These are phyloP conservation scores for Leccinum rimulosum DNA, from an alignment of 768 basidiomycete species.

Conservation along the genomic window DNA sequence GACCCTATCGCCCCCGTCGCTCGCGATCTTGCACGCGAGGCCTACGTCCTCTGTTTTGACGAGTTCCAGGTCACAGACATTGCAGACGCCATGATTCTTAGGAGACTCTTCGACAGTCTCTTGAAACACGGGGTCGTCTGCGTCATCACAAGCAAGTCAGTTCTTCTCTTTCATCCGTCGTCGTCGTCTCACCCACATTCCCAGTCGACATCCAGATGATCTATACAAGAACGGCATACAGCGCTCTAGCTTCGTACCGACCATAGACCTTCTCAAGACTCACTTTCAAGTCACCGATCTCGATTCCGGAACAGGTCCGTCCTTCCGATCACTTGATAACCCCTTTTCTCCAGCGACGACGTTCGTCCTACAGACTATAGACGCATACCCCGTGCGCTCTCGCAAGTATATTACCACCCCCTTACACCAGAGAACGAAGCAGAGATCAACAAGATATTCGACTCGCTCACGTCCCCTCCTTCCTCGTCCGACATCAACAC, in stretches of 20 bases:
- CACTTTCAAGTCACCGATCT: slow-evolving; percentile 88
- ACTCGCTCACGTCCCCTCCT: slow-evolving; percentile 56
- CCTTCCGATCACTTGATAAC: slow-evolving; percentile 10
- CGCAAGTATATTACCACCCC: slow-evolving; percentile 90
- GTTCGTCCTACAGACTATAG: slow-evolving; percentile 73
- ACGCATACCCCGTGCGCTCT: slow-evolving; percentile 87
- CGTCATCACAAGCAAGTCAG: slow-evolving; percentile 97
- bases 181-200: neutral
- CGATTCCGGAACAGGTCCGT: slow-evolving; percentile 86
- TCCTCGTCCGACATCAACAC: slow-evolving; percentile 29
- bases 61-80: slow-evolving; percentile 99
- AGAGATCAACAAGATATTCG: slow-evolving; percentile 85
- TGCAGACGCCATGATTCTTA: slow-evolving; percentile 96
- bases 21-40: slow-evolving; percentile 79
- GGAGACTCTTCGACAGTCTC: slow-evolving; percentile 84
- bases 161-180: neutral
- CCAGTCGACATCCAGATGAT: slow-evolving; percentile 93
- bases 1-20: slow-evolving; percentile 90
- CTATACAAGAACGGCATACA: slow-evolving; percentile 99
- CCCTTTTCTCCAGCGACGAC: neutral
- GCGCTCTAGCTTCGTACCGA: slow-evolving; percentile 88
- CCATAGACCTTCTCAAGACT: slow-evolving; percentile 89
- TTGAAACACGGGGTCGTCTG: slow-evolving; percentile 87
- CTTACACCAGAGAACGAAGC: slow-evolving; percentile 57
- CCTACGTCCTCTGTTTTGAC: slow-evolving; percentile 89